A percentile compares a stretch with the other conserved stretches of the same genome.
These are phyloP conservation scores for Coemansia sp. DNA, from an alignment of 192 early-diverging fungal species.

Conservation along the genomic window DNA sequence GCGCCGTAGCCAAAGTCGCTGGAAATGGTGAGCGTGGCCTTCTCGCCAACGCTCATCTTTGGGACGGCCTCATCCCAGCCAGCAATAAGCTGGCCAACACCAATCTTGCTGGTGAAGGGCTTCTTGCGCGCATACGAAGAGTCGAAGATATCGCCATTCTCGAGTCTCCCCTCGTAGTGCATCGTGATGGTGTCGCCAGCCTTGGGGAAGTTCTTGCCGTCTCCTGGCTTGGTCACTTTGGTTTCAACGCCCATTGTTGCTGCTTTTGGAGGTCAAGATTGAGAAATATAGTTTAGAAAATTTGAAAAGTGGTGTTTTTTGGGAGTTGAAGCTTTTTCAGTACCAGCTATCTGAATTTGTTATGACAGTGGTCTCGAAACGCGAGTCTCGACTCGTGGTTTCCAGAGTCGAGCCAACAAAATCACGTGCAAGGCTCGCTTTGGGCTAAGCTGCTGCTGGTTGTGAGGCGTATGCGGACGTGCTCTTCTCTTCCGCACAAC, in stretches of 20 bases:
- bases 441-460: too few species aligned
- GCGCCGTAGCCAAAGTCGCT: slow-evolving; percentile 84
- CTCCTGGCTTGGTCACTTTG: slow-evolving; percentile 21
- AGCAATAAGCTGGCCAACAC: slow-evolving; percentile 89
- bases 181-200: slow-evolving; percentile 67
- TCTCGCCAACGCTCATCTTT: slow-evolving; percentile 89
- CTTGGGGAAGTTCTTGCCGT: slow-evolving; percentile 53
- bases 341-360: too few species aligned
- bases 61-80: slow-evolving; percentile 91
- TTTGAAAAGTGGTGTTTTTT: not conserved
- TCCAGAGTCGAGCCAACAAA: not conserved
- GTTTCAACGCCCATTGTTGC: slow-evolving; percentile 33
- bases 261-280: not conserved
- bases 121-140: slow-evolving; percentile 77
- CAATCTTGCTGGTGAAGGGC: slow-evolving; percentile 87
- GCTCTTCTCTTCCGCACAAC: not conserved
- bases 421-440: not conserved
- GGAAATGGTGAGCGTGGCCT: slow-evolving; percentile 79
- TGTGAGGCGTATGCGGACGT: not conserved
- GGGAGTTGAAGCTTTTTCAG: too few species aligned
- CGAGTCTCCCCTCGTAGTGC: slow-evolving; percentile 63
- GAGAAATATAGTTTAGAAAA: not conserved
- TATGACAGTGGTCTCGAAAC: not conserved
- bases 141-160: slow-evolving; percentile 81
- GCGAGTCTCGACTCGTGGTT: not conserved